Conservation (phyloP, 2,329 filamentous ascomycete genomes). For the Venturia pyrina region DNA sequence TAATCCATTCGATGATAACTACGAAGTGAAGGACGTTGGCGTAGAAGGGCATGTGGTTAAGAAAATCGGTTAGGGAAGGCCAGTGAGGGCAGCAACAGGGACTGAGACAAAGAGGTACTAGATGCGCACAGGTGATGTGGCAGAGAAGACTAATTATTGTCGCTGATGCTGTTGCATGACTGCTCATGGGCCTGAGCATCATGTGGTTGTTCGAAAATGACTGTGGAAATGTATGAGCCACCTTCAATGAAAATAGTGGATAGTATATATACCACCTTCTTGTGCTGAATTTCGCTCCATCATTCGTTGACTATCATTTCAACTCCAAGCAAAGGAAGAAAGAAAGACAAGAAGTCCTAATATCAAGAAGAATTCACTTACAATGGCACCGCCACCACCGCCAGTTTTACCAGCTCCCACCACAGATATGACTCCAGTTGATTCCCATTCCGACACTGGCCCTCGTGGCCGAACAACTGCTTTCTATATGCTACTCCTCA, state of each 20-base stretch:
- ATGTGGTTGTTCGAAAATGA: neutral
- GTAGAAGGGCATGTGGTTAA: neutral
- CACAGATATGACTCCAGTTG: neutral
- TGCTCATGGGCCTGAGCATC: neutral
- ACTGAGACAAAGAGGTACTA: neutral
- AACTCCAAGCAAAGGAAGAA: neutral
- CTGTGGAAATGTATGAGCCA: neutral
- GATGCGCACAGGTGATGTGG: neutral
- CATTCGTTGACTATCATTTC: neutral
- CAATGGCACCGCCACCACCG: neutral
- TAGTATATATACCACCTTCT: neutral
- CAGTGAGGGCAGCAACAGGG: neutral
- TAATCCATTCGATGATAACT: neutral
- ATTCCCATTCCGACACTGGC: neutral
- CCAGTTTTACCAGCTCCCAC: neutral
- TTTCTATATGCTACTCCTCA: neutral
- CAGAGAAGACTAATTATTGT: neutral
- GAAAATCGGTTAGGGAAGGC: neutral
- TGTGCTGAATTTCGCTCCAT: neutral
- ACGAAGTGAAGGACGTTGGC: neutral
- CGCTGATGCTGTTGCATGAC: neutral
- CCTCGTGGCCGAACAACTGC: neutral
- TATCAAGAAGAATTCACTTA: neutral
- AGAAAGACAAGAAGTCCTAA: neutral
- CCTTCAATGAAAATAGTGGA: neutral